A percentile compares a stretch with the other conserved stretches of the same genome.
Evolutionary conservation across 1,284 basidiomycete species (phyloP).

Genomic region (Phenoliferia sp.): DNA sequence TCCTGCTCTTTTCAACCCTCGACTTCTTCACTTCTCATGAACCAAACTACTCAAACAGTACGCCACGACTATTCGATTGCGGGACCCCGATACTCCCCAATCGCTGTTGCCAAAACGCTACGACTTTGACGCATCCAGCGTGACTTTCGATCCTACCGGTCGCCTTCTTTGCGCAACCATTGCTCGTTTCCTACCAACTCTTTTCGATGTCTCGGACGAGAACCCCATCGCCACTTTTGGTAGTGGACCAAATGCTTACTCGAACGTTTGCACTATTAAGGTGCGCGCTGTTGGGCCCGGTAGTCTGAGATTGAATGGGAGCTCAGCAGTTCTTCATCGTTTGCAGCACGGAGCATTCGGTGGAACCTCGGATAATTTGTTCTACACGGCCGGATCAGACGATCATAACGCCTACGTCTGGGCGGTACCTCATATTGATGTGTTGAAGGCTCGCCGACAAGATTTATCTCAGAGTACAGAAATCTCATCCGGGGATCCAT

Average conservation of each 20-base stretch:
- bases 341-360: conserved; percentile 68
- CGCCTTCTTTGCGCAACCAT: conserved; percentile 13
- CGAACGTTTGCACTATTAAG: conserved; percentile 67
- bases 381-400: conserved; percentile 68
- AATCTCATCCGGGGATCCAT: background rate
- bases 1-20: background rate
- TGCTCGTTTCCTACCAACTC: conserved; percentile 54
- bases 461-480: background rate
- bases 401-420: conserved; percentile 75
- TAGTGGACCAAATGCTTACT: conserved; percentile 55
- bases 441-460: conserved; percentile 51
- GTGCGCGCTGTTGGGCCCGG: background rate
- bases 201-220: conserved; percentile 61
- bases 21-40: background rate
- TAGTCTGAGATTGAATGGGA: no score
- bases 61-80: background rate
- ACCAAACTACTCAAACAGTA: background rate
- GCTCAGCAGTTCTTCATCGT: conserved; percentile 38
- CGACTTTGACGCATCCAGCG: background rate
- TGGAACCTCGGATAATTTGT: conserved; percentile 48
- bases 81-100: background rate
- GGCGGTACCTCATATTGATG: conserved; percentile 56
- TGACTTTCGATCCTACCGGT: conserved; percentile 47
- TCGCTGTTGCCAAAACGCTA: background rate
- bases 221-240: conserved; percentile 60